phyloP scores from a whole-genome alignment of 2,329 filamentous ascomycete species.

The Aspergillus flavus region DNA sequence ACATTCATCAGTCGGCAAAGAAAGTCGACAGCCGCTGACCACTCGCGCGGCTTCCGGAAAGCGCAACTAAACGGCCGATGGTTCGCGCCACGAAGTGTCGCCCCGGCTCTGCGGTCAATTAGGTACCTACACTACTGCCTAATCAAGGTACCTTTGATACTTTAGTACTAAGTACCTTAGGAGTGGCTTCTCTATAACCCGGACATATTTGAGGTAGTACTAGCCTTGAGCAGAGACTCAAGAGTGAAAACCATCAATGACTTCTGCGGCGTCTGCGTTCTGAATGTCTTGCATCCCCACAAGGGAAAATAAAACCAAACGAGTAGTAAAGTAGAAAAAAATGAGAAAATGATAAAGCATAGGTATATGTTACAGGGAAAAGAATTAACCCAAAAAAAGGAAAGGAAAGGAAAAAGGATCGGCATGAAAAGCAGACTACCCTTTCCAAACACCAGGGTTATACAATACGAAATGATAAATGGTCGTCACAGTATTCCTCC shows the following conservation, averaged over 20 bases:
- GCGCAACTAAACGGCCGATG: conserved; percentile 7
- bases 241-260: neutral
- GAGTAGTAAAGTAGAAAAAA: neutral
- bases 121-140: conserved; percentile 5
- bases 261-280: neutral
- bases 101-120: neutral
- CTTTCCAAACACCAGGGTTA: conserved; percentile 21
- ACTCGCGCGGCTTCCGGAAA: conserved; percentile 19
- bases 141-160: neutral
- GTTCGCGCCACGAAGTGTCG: conserved; percentile 1
- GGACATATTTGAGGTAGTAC: neutral
- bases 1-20: conserved; percentile 5
- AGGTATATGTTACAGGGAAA: conserved; percentile 23
- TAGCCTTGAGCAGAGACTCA: neutral
- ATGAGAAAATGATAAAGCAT: conserved; percentile 11
- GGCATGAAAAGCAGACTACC: conserved; percentile 8
- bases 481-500: conserved; percentile 24
- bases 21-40: conserved; percentile 4
- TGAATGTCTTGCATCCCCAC: neutral
- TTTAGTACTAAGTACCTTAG: neutral
- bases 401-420: conserved; percentile 1
- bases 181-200: neutral
- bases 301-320: neutral
- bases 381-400: conserved; percentile 9
- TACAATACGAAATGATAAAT: conserved; percentile 22